phyloP scores from a whole-genome alignment of 768 basidiomycete genomes.

The Galerina sulciceps region DNA sequence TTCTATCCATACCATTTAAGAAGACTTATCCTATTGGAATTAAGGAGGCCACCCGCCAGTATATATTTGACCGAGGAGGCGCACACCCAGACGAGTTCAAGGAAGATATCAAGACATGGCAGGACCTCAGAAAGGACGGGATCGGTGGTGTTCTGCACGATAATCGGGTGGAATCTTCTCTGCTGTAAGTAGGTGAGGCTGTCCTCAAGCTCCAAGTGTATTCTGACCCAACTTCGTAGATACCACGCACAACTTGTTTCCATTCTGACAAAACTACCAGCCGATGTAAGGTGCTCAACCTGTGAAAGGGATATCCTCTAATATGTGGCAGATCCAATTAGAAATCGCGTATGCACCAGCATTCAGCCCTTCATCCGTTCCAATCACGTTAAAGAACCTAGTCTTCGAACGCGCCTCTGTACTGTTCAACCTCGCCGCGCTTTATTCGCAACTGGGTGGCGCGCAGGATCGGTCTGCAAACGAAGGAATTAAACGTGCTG shows the following conservation, averaged over 20 bases:
- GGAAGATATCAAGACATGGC: slow-evolving; percentile 76
- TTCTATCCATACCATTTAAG: slow-evolving; percentile 77
- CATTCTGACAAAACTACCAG: slow-evolving; percentile 82
- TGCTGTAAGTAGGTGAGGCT: slow-evolving; percentile 56
- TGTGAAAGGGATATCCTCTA: neutral
- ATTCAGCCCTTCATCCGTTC: slow-evolving; percentile 60
- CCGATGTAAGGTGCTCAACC: slow-evolving; percentile 54
- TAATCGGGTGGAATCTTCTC: slow-evolving; percentile 51
- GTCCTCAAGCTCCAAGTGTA: neutral
- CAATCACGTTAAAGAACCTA: slow-evolving; percentile 73
- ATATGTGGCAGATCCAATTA: slow-evolving; percentile 60
- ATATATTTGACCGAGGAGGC: slow-evolving; percentile 69
- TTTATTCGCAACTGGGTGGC: slow-evolving; percentile 82
- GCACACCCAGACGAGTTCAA: slow-evolving; percentile 86
- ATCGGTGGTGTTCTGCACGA: slow-evolving; percentile 57
- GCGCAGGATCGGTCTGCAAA: slow-evolving; percentile 68
- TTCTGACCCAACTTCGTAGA: slow-evolving; percentile 42
- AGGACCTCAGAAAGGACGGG: slow-evolving; percentile 61
- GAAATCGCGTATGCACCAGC: slow-evolving; percentile 75
- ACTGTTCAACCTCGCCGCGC: slow-evolving; percentile 84
- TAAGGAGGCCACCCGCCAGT: slow-evolving; percentile 57
- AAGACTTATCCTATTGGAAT: slow-evolving; percentile 62
- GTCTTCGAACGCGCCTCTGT: slow-evolving; percentile 79
- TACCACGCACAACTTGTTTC: slow-evolving; percentile 92
- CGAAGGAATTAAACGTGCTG: slow-evolving; percentile 87